phyloP scores from a whole-genome alignment of 2,329 filamentous ascomycete species.

The Daldinia sp. region DNA sequence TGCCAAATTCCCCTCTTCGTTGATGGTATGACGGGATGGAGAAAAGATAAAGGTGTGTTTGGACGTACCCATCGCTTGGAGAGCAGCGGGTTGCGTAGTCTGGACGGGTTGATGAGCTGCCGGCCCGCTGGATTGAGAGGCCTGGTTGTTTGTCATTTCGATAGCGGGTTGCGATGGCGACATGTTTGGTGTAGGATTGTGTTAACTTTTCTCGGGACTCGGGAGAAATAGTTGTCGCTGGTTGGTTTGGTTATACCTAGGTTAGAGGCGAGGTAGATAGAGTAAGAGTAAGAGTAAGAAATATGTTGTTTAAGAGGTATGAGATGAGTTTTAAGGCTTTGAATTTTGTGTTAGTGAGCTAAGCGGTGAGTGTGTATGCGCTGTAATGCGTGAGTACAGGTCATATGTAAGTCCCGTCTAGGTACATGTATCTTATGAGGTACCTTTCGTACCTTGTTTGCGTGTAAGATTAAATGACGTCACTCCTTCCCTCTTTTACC shows the following conservation, averaged over 20 bases:
- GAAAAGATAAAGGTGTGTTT: not conserved
- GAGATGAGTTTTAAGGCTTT: not conserved
- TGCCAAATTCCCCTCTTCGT: not conserved
- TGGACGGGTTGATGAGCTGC: conserved; percentile 26
- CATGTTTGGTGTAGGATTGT: conserved; percentile 21
- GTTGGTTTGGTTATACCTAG: not conserved
- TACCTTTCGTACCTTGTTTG: not conserved
- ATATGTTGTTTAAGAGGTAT: not conserved
- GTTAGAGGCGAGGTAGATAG: not conserved
- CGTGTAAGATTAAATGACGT: conserved; percentile 22
- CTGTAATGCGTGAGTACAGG: not conserved
- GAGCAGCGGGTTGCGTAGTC: conserved; percentile 30
- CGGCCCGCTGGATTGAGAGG: conserved; percentile 15
- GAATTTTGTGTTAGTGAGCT: conserved; percentile 9
- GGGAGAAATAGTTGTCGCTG: not conserved
- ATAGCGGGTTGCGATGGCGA: conserved; percentile 24
- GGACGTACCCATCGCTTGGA: conserved; percentile 39
- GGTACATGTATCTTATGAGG: not conserved
- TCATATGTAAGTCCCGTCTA: not conserved
- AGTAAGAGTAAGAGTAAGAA: not conserved
- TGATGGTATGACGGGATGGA: not conserved
- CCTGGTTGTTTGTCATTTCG: conserved; percentile 14
- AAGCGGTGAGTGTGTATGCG: conserved; percentile 18
- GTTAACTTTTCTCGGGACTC: not conserved
- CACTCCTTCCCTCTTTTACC: not conserved